Base-by-base conservation (phyloP, 306 rosid species). In the Abrus pulchellus region DNA sequence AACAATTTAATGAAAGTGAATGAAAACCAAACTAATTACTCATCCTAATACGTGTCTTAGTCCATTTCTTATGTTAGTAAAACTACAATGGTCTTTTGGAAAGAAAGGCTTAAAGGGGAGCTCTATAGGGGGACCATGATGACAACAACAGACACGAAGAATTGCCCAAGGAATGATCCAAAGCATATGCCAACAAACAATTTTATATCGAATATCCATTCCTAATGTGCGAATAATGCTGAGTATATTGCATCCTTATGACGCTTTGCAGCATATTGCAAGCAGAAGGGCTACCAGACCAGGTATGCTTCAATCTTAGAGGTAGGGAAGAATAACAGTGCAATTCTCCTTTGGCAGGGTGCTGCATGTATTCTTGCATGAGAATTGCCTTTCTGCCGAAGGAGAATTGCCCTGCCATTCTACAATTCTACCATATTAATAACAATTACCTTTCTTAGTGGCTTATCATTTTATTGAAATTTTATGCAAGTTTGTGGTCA, bases 361-460 rank as follows among this genome's bases (percentile, higher is more conserved):
- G 62, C 14, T 64, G 12, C 52, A 13, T 14, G 27, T 43, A 4
- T 41, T 66, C 12, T 63, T 54, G 53, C 69, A 70, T 69, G 12
- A 29, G 29, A 53, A 40, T 14, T 11, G 32, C 43, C n/a, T 62
- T 71, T 61, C 72, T 71, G 82, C 86, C 85, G 76, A 76, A 69
- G 85, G 82, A 82, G 85, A 82, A 60, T 82, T 82, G 82, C 85
- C 82, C 85, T 82, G 85, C 78, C 13, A 76, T 82, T 76, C 85
- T 68, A 14, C 43, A 20, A 13, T 34, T 9, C 68, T 41, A 76
- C 82, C 74, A 61, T 76, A 38, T 76, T 59, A 36, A 36, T 66
- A 0, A 4, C 7, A 41, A 20, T 65, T 65, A 65, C 7, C 40
- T 40, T 66, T 9, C 38, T 1, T 45, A 65, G 49, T 64, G n/a